phyloP scores from a whole-genome alignment of 306 rosid species.

The Vigna hirtella region DNA sequence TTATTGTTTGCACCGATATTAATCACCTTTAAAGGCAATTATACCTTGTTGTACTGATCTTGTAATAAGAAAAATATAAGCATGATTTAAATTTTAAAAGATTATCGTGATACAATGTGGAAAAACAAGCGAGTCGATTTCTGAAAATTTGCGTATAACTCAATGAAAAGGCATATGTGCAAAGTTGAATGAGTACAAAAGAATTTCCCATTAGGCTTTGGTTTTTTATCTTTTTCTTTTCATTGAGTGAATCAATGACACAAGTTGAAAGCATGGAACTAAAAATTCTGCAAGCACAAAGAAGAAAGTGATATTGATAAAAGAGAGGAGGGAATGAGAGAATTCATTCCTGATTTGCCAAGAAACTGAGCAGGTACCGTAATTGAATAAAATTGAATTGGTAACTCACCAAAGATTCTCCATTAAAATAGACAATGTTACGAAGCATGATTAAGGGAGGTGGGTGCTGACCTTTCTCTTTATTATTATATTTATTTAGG shows the following conservation, averaged over 20 bases:
- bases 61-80: too few species aligned
- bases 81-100: too few species aligned
- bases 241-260: slow-evolving; percentile 22
- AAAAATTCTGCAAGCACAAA: slow-evolving; percentile 43
- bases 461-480: slow-evolving; percentile 26
- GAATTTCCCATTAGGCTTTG: slow-evolving; percentile 3
- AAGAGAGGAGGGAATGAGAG: slow-evolving; percentile 17
- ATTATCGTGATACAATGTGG: too few species aligned
- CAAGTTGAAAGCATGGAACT: slow-evolving; percentile 25
- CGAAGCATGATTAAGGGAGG: slow-evolving; percentile 40
- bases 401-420: slow-evolving; percentile 43
- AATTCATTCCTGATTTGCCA: slow-evolving; percentile 28
- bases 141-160: too few species aligned
- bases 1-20: too few species aligned
- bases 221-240: too few species aligned
- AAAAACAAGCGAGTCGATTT: too few species aligned
- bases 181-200: not conserved
- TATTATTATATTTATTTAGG: slow-evolving; percentile 12
- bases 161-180: slow-evolving; percentile 9
- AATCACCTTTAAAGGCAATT: too few species aligned
- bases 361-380: slow-evolving; percentile 25
- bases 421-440: slow-evolving; percentile 30
- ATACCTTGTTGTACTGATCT: too few species aligned
- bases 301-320: slow-evolving; percentile 32
- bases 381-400: slow-evolving; percentile 38